Evolutionary conservation across 768 basidiomycete species (phyloP).

Genomic region (Lactarius akahatsu): DNA sequence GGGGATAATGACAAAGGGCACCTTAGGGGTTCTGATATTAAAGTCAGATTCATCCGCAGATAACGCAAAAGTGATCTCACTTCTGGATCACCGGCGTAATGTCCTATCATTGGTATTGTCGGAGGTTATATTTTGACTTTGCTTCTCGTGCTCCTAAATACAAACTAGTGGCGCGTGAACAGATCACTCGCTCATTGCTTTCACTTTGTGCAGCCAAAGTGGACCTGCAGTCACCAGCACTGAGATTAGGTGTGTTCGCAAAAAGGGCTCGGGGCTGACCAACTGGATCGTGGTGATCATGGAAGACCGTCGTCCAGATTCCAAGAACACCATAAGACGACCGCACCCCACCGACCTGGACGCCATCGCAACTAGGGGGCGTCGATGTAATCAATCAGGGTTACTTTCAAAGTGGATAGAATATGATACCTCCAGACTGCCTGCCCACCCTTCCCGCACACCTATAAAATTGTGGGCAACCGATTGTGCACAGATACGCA

Average conservation of each 20-base stretch:
- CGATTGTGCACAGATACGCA: background rate
- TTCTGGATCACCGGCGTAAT: background rate
- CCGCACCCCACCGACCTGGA: conserved; percentile 60
- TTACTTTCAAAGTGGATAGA: conserved; percentile 34
- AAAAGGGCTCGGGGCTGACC: conserved; percentile 36
- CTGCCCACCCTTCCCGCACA: conserved; percentile 30
- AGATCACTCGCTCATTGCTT: background rate
- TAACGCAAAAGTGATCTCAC: no score
- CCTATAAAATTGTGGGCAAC: conserved; percentile 14
- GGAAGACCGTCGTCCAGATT: conserved; percentile 49
- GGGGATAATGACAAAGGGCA: no score
- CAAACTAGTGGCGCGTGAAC: background rate
- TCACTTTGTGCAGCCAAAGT: conserved; percentile 35
- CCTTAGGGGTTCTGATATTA: no score
- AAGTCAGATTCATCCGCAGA: no score
- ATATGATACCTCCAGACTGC: conserved; percentile 33
- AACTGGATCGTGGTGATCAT: conserved; percentile 49
- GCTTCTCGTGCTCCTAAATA: conserved; percentile 1
- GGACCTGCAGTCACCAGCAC: conserved; percentile 31
- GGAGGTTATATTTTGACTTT: background rate
- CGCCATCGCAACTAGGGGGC: conserved; percentile 51
- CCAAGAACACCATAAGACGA: conserved; percentile 61
- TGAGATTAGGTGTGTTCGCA: background rate
- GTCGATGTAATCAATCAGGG: conserved; percentile 29
- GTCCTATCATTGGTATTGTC: background rate